Base-by-base conservation (phyloP, 2,329 filamentous ascomycete species). In the Didymella sp. region DNA sequence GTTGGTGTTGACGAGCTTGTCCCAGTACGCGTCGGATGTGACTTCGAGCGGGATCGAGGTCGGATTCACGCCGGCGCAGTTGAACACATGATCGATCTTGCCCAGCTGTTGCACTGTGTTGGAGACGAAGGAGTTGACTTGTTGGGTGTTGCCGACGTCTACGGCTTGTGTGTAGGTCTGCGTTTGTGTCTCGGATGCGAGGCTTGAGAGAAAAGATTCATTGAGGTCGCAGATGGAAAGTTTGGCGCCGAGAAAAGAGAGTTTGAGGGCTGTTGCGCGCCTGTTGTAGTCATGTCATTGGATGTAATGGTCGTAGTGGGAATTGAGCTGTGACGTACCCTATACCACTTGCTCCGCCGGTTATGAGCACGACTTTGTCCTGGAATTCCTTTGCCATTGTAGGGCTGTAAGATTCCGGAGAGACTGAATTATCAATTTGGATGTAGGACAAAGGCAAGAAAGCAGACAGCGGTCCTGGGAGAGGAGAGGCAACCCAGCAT, bases 31-130 rank as follows among this genome's bases (percentile, higher is more conserved):
- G 53, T 84, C 79, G 2, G 73, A 73, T 1, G 77, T 77, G 4
- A 76, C 68, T 28, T 73, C 74, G 25, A 81, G 73, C 3, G 76
- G 67, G 22, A 78, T 70, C 1, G 69, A 66, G 0, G 78, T 81
- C 1, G 81, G 80, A 59, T 83, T 83, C n/a, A 82, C 71, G 30
- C 80, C 80, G 0, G 79, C 80, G 62, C 78, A 73, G 67, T 81
- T 81, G 59, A 78, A 80, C 1, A 80, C 77, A 33, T 78, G 73
- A 53, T 78, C 66, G 2, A 82, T 65, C 1, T 56, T 53, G 21
- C 74, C 73, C 35, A 78, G 75, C 15, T 71, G 67, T 6, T 66
- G 43, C 1, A 79, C 46, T 0, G 75, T 76, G 7, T 61, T 56
- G 15, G 73, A 68, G 6, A 87, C 67, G 22, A 77, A 79, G 1